Base-by-base conservation (phyloP, 129 eudicot species). In the Artemisia argyi region DNA sequence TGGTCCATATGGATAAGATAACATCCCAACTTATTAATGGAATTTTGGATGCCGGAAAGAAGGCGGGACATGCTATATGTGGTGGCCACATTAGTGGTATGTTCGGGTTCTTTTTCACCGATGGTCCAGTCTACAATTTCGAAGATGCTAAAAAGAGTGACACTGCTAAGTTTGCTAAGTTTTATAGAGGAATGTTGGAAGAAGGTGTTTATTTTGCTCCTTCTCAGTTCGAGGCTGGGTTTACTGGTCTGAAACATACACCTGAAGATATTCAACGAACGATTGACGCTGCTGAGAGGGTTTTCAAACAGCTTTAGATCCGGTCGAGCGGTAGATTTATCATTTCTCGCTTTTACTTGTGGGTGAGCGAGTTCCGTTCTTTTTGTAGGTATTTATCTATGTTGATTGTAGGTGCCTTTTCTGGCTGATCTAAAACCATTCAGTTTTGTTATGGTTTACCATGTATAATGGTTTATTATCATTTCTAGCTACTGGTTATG, bases 161-260 rank as follows among this genome's bases (percentile, higher is more conserved):
- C 17, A 81, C 94, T 0, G 91, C 73, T 13, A 95, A 95, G 69
- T 95, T 95, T 73, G 99, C 71, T 0, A 88, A 71, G 73, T 95
- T 95, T 39, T 83, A 78, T 66, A 75, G 96, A 78, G 97, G 94
- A 59, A 95, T 95, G 99, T 83, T 90, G 80, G 94, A 88, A 78
- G 99, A 95, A 83, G 99, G 99, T 63, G 99, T 95, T 44, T 94
- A 94, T 58, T 65, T 94, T 7, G 97, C 99, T 9, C 99, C 99
- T 50, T 90, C 99, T 15, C 99, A 94, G 78, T 94, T 86, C 73
- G 97, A 94, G 85, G 99, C 99, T 12, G 97, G 99, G 62, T 90
- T 94, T 76, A 90, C 99, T 20, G 81, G 99, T 76, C 80, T 94
- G 46, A 83, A 89, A 7, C 99, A 94, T 69, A 86, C 93, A 1